Evolutionary conservation across 306 rosid genomes (phyloP), one percentile per base, ranked within the genome.

Genomic region (Abrus pulchellus): DNA sequence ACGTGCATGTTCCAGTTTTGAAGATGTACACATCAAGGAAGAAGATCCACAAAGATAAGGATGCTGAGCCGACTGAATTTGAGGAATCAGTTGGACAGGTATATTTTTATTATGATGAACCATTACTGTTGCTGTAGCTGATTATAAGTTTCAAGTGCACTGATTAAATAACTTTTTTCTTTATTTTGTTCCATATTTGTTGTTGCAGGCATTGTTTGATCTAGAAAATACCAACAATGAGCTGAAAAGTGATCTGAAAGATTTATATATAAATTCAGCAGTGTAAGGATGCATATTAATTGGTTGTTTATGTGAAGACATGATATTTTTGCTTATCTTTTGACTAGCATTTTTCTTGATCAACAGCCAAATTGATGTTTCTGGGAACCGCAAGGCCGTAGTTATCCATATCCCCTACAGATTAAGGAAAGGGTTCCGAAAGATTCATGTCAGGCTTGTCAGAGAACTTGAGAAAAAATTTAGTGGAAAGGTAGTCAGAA

Each of bases 391-490:
- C 41, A 94, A 92, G 91, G 97, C 98, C 29, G 94, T 92, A 30
- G 92, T 94, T 57, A 77, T 92, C 79, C 93, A 92, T 75, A 81
- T 92, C 12, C 97, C 98, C 10, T 94, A 80, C 69, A 81, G 98
- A 77, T 70, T 94, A 79, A 88, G 98, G 89, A 94, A 94, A 79
- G 89, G 92, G 7, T 94, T 74, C 81, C 82, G 97, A 74, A 94
- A 94, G 85, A 90, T 92, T 63, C 97, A 94, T 75, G 83, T 87
- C 57, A 85, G 87, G 89, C 97, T 94, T 53, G 95, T 92, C 14
- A 89, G 98, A 85, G 98, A 94, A 90, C 97, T 94, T 20, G 98
- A 94, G 85, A 94, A 94, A 85, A 94, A 94, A 68, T 90, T 94
- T 66, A 94, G 98, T 0, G 98, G 98, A 2, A 92, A 94, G 95